Conservation (phyloP, 78 protist genomes). For the Dictyostelium capitatum region DNA sequence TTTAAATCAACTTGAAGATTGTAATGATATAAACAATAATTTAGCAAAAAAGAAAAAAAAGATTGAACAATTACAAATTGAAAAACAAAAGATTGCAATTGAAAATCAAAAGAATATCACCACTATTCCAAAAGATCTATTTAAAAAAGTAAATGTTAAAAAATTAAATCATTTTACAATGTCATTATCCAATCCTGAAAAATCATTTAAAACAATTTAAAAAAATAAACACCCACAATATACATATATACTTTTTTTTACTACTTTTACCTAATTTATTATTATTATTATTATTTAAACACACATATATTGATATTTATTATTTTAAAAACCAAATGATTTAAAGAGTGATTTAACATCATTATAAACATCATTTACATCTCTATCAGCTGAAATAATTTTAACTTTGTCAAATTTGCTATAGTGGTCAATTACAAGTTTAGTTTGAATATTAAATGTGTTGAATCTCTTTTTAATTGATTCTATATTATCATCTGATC, state of each 20-base stretch:
- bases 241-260: no score
- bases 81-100: neutral
- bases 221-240: no score
- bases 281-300: neutral
- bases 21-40: neutral
- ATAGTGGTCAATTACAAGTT: constrained; percentile 70
- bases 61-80: neutral
- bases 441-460: constrained; percentile 70
- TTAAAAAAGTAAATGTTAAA: neutral
- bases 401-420: constrained; percentile 32
- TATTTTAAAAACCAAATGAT: constrained; percentile 1
- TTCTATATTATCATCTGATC: constrained; percentile 85
- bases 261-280: neutral
- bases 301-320: neutral
- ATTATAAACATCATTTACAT: constrained; percentile 11
- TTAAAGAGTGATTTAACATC: constrained; percentile 43
- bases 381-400: constrained; percentile 42
- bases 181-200: constrained; percentile 3
- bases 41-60: neutral
- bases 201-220: neutral
- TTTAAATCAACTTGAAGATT: neutral
- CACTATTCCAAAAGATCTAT: neutral
- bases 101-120: neutral
- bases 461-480: constrained; percentile 83
- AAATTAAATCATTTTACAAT: constrained; percentile 7